Conservation (phyloP, 257 asterid genomes). For the Perilla frutescens region DNA sequence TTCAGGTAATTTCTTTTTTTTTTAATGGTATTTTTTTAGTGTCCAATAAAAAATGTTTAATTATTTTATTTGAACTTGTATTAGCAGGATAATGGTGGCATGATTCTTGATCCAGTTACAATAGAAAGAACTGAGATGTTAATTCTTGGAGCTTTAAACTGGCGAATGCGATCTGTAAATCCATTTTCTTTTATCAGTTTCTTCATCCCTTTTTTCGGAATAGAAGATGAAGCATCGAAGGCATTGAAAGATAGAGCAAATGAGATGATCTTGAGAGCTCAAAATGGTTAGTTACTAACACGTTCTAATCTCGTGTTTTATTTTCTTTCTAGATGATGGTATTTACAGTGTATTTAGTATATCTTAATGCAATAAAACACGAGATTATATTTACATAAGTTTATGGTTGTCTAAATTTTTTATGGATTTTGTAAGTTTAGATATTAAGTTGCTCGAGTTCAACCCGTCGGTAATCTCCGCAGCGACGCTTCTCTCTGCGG, state of each 20-base stretch:
- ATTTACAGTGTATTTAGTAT: no score
- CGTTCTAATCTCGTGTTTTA: neutral
- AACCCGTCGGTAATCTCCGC: constrained; percentile 68
- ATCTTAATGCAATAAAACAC: neutral
- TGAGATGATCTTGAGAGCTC: constrained; percentile 54
- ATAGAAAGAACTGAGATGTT: constrained; percentile 62
- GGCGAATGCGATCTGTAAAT: constrained; percentile 79
- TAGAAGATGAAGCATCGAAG: constrained; percentile 42
- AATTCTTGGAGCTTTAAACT: constrained; percentile 66
- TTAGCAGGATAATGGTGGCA: constrained; percentile 44
- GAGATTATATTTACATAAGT: neutral
- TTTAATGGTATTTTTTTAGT: neutral
- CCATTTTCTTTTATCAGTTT: constrained; percentile 57
- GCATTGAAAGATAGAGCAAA: constrained; percentile 58
- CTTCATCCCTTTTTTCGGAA: constrained; percentile 49
- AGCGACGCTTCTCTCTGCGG: constrained; percentile 59
- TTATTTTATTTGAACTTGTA: neutral
- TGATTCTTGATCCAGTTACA: constrained; percentile 42
- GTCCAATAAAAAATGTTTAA: neutral
- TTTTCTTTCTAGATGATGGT: no score
- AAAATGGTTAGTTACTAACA: constrained; percentile 48
- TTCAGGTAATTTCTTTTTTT: constrained; percentile 41
- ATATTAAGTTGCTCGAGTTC: constrained; percentile 58
- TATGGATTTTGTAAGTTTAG: constrained; percentile 26
- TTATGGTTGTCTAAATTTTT: neutral